phyloP scores from a whole-genome alignment of 306 rosid species.

The Rosa rugosa region DNA sequence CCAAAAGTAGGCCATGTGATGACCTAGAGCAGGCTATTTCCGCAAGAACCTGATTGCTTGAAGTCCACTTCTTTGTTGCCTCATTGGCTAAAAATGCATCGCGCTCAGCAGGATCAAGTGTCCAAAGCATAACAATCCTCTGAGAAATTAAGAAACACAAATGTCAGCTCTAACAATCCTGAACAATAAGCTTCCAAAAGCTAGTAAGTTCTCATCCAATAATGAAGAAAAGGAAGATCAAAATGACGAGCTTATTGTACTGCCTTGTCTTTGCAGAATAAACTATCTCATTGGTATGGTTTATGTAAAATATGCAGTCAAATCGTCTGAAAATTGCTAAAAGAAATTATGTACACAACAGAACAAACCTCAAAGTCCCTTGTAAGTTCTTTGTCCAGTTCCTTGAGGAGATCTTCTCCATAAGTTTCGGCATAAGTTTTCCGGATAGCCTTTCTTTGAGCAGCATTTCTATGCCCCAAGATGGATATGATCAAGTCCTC shows the following conservation, averaged over 20 bases:
- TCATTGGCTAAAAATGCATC: constrained; percentile 50
- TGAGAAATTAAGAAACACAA: constrained; percentile 1
- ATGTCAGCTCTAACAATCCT: not conserved
- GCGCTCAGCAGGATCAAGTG: constrained; percentile 53
- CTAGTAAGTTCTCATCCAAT: not conserved
- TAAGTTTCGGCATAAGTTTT: constrained; percentile 36
- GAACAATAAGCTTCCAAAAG: not conserved
- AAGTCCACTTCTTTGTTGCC: constrained; percentile 45
- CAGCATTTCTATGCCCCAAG: constrained; percentile 52
- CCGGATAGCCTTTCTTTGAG: constrained; percentile 41
- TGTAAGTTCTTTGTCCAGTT: constrained; percentile 55
- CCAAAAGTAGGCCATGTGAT: constrained; percentile 35
- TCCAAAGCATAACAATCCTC: constrained; percentile 52
- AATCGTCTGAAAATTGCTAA: not conserved
- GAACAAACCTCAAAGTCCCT: constrained; percentile 56
- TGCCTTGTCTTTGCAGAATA: not conserved
- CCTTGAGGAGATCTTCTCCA: constrained; percentile 52
- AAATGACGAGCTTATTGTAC: not conserved
- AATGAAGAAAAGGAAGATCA: not conserved
- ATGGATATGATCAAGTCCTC: constrained; percentile 51
- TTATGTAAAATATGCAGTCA: not conserved
- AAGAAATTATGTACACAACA: not conserved
- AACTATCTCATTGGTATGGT: not conserved
- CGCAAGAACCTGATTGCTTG: constrained; percentile 38
- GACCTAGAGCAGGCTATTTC: constrained; percentile 55